Conservation (phyloP, 2,329 filamentous ascomycete species). For the Stemphylium lycopersici region DNA sequence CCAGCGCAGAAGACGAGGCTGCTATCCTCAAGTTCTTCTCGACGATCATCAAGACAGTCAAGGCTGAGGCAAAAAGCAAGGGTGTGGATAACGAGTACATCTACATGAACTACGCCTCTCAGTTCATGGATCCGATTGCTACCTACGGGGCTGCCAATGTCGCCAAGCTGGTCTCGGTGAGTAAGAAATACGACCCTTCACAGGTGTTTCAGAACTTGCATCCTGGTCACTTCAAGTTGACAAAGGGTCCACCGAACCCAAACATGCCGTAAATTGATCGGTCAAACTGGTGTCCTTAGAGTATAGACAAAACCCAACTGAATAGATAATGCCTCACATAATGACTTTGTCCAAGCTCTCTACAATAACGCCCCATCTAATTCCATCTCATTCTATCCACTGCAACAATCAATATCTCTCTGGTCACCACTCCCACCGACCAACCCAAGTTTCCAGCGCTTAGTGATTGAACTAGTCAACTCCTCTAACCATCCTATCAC, state of each 20-base stretch:
- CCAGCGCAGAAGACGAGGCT: slow-evolving; percentile 24
- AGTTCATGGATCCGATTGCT: slow-evolving; percentile 49
- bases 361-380: no score
- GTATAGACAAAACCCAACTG: no score
- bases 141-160: slow-evolving; percentile 44
- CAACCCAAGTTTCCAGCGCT: no score
- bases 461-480: slow-evolving; percentile 24
- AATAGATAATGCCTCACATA: no score
- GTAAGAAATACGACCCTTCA: slow-evolving; percentile 49
- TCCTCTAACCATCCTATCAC: slow-evolving; percentile 24
- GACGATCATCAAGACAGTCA: slow-evolving; percentile 25
- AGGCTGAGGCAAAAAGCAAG: slow-evolving; percentile 24
- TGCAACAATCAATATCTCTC: no score
- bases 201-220: slow-evolving; percentile 49
- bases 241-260: slow-evolving; percentile 61
- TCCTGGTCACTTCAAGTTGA: slow-evolving; percentile 48
- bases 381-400: no score
- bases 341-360: no score
- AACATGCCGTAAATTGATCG: slow-evolving; percentile 1
- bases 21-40: slow-evolving; percentile 23
- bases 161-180: slow-evolving; percentile 40
- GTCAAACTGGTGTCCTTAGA: no score
- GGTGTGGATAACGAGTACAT: slow-evolving; percentile 22
- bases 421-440: no score
- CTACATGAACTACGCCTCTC: slow-evolving; percentile 56